Evolutionary conservation across 768 basidiomycete genomes (phyloP).

Genomic region (Agaricus sinodeliciosus): DNA sequence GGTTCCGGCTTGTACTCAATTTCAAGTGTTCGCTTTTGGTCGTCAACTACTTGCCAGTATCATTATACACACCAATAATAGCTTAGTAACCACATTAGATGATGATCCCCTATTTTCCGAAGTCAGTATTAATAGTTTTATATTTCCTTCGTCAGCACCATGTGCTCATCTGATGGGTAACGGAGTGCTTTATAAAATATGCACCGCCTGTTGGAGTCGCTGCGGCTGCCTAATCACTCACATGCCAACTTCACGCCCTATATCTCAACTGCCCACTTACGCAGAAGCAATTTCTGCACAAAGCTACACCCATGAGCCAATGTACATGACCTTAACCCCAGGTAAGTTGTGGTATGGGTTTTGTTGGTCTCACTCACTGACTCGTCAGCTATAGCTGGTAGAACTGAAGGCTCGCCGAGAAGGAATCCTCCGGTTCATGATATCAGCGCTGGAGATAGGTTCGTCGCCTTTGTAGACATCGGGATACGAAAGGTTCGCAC

Average conservation of each 20-base stretch:
- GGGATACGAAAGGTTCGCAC: background rate
- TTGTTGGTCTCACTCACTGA: background rate
- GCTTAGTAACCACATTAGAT: no score
- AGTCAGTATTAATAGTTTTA: no score
- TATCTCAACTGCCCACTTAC: constrained; percentile 3
- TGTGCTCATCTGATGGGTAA: no score
- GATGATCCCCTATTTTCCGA: no score
- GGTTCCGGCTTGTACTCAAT: no score
- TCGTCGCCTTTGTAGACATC: constrained; percentile 7
- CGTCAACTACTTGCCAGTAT: no score
- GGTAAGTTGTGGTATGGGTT: background rate
- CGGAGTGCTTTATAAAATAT: background rate
- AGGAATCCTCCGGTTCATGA: constrained; percentile 7
- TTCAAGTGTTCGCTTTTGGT: no score
- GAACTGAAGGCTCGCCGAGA: background rate
- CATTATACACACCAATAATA: no score
- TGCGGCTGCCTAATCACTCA: background rate
- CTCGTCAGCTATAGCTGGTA: background rate
- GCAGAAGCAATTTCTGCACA: background rate
- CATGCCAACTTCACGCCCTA: background rate
- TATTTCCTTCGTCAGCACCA: no score
- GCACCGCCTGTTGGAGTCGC: background rate
- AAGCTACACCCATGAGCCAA: constrained; percentile 1
- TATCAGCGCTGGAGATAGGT: constrained; percentile 8
- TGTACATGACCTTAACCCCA: background rate